Evolutionary conservation across 805 yeast species (phyloP).

Genomic region (Sungouiozyma intestinalis): DNA sequence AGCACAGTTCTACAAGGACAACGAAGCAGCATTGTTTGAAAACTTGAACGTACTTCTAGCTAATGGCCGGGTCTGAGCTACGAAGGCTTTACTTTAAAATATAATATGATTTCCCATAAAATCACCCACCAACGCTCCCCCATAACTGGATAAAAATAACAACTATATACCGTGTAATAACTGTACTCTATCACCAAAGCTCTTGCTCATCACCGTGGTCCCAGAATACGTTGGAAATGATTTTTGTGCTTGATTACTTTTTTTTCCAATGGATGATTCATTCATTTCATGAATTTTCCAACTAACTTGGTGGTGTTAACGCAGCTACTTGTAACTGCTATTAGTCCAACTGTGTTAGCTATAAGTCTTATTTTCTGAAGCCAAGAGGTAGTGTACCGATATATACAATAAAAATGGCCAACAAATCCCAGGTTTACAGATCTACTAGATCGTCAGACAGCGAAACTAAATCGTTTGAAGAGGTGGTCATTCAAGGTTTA

Average conservation of each 20-base stretch:
- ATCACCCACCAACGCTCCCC: no score
- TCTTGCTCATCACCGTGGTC: neutral
- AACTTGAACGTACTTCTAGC: slow-evolving; percentile 65
- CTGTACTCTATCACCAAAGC: no score
- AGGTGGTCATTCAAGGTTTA: slow-evolving; percentile 77
- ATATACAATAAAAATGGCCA: slow-evolving; percentile 17
- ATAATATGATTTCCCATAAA: no score
- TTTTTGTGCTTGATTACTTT: no score
- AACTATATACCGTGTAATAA: no score
- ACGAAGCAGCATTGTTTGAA: slow-evolving; percentile 66
- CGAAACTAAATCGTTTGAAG: slow-evolving; percentile 59
- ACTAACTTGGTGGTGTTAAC: no score
- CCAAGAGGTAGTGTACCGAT: no score
- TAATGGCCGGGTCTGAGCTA: slow-evolving; percentile 28
- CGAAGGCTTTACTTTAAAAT: no score
- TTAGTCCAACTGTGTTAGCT: no score
- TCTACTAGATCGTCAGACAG: slow-evolving; percentile 59
- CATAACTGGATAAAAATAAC: no score
- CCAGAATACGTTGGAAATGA: neutral
- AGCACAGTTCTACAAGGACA: slow-evolving; percentile 57
- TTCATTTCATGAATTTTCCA: neutral
- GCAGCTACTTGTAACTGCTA: no score
- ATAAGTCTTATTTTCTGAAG: no score
- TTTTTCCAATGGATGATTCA: neutral
- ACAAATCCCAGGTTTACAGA: slow-evolving; percentile 53